phyloP scores from a whole-genome alignment of 1,284 basidiomycete genomes.

The Malassezia globosa region DNA sequence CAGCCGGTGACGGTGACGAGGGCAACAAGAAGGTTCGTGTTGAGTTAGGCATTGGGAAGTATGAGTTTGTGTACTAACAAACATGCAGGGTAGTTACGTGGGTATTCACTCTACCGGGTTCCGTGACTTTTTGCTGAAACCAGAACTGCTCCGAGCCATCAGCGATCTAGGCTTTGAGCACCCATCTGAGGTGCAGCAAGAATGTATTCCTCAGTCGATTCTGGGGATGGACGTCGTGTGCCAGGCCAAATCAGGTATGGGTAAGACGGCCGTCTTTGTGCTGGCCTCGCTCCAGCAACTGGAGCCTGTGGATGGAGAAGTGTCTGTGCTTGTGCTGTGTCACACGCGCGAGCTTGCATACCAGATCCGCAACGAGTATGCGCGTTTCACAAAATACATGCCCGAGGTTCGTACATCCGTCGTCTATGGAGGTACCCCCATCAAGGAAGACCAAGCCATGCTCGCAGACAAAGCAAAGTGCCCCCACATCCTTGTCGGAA shows the following conservation, averaged over 20 bases:
- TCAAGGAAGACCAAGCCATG: constrained; percentile 83
- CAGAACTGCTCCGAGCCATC: constrained; percentile 90
- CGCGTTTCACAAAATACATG: constrained; percentile 99
- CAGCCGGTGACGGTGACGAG: constrained; percentile 25
- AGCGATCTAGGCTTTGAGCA: constrained; percentile 99
- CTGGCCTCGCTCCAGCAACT: constrained; percentile 94
- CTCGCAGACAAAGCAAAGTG: constrained; percentile 94
- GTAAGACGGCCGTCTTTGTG: constrained; percentile 99
- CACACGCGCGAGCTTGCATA: constrained; percentile 98
- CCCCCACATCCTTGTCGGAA: constrained; percentile 97
- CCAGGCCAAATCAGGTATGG: constrained; percentile 99
- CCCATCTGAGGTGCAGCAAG: constrained; percentile 99
- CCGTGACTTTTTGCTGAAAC: constrained; percentile 84
- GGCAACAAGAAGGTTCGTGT: constrained; percentile 47
- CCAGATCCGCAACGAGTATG: constrained; percentile 99
- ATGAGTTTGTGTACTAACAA: background rate
- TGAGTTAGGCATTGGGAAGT: too few relatives aligned
- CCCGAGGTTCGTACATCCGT: constrained; percentile 93
- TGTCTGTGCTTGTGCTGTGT: constrained; percentile 92
- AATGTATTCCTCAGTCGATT: constrained; percentile 99
- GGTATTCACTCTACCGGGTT: constrained; percentile 48
- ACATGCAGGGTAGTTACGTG: constrained; percentile 46
- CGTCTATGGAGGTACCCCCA: constrained; percentile 93
- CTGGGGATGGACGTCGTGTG: constrained; percentile 98
- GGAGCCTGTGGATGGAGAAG: constrained; percentile 95